Percentiles rank a stretch among this genome's conserved stretches.
Conservation (phyloP, 148 eudicot genomes). For the Vaccinium myrtillus region DNA sequence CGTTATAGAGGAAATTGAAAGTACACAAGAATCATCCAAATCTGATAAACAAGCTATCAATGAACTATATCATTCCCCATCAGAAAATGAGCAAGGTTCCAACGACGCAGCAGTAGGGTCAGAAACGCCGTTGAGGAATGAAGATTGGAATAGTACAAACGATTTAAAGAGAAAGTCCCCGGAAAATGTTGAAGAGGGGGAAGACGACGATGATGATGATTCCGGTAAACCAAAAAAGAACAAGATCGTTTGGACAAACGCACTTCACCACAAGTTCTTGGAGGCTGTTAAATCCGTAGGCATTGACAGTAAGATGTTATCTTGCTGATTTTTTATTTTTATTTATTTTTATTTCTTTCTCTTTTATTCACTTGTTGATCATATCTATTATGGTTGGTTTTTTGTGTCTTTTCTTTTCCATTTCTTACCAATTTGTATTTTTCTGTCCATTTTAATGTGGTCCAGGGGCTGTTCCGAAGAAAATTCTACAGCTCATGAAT, state of each 20-base stretch:
- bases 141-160: neutral
- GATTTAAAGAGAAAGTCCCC: slow-evolving; percentile 16
- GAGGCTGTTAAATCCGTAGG: slow-evolving; percentile 51
- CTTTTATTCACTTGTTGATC: neutral
- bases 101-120: neutral
- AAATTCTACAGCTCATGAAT: slow-evolving; percentile 51
- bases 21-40: neutral
- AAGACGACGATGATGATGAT: neutral
- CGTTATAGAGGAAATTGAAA: neutral
- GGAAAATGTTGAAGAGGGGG: neutral
- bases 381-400: neutral
- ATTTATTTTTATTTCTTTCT: neutral
- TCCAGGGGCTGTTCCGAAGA: slow-evolving; percentile 61
- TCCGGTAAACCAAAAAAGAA: slow-evolving; percentile 21
- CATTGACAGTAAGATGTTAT: slow-evolving; percentile 45
- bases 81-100: neutral
- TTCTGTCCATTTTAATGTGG: neutral
- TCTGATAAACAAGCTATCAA: neutral
- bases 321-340: neutral
- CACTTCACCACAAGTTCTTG: slow-evolving; percentile 53
- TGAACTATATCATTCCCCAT: neutral
- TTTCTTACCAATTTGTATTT: neutral
- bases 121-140: neutral
- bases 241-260: slow-evolving; percentile 50
- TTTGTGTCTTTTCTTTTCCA: neutral